Evolutionary conservation across 768 basidiomycete genomes (phyloP).

Genomic region (Trametes gibbosa): DNA sequence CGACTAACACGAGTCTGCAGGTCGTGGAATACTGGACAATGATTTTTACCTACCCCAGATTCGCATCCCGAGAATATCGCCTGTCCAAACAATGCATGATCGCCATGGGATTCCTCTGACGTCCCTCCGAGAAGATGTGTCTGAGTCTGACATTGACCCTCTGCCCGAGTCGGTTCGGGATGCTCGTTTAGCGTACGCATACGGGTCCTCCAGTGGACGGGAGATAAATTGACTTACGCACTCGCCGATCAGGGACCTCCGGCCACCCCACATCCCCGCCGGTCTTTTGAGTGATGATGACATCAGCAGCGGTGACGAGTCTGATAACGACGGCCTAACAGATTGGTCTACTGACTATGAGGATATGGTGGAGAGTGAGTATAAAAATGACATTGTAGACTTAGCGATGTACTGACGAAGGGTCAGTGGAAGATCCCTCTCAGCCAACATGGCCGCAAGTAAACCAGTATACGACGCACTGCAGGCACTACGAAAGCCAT

Average conservation of each 20-base stretch:
- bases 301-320: constrained; percentile 73
- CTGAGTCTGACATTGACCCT: constrained; percentile 62
- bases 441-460: constrained; percentile 7
- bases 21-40: constrained; percentile 38
- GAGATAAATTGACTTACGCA: neutral
- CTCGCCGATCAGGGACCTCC: neutral
- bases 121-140: constrained; percentile 13
- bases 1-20: constrained; percentile 12
- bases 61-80: constrained; percentile 8
- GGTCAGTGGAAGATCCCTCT: neutral
- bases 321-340: constrained; percentile 70
- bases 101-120: neutral
- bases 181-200: constrained; percentile 64
- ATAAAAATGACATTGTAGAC: neutral
- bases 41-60: constrained; percentile 49
- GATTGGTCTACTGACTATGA: constrained; percentile 42
- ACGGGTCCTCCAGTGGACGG: neutral
- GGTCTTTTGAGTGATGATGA: constrained; percentile 37
- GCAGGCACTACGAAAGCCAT: constrained; percentile 12
- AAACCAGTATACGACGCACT: constrained; percentile 9
- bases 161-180: constrained; percentile 69
- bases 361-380: constrained; percentile 48
- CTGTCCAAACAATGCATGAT: neutral
- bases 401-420: neutral
- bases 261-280: neutral